These are phyloP conservation scores for Boletus reticulatus DNA, from an alignment of 768 basidiomycete genomes.

Conservation along the genomic window DNA sequence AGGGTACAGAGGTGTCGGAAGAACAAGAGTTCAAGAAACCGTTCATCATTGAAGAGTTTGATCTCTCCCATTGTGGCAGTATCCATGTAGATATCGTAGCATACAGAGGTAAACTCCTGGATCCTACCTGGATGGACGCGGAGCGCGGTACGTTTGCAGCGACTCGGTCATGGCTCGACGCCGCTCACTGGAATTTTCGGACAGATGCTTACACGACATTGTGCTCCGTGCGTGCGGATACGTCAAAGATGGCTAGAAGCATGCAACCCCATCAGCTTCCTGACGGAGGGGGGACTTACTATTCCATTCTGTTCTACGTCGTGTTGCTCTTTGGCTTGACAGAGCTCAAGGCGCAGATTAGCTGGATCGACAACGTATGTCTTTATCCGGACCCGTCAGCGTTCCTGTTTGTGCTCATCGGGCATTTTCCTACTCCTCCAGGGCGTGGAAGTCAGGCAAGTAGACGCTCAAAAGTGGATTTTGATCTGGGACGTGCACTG, in stretches of 20 bases:
- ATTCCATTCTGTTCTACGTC: conserved; percentile 26
- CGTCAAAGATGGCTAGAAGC: conserved; percentile 6
- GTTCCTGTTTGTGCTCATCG: neutral
- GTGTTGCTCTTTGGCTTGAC: conserved; percentile 52
- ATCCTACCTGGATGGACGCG: conserved; percentile 7
- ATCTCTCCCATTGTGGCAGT: conserved; percentile 10
- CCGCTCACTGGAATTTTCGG: neutral
- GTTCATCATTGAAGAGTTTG: conserved; percentile 14
- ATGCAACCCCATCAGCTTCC: conserved; percentile 13
- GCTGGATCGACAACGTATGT: conserved; percentile 42
- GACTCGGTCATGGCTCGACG: neutral
- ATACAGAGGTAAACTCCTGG: conserved; percentile 1
- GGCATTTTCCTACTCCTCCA: conserved; percentile 3
- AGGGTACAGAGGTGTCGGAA: conserved; percentile 14
- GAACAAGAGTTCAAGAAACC: conserved; percentile 15
- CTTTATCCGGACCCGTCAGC: neutral
- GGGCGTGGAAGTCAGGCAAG: conserved; percentile 38
- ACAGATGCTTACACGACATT: conserved; percentile 10
- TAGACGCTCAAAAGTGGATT: no score
- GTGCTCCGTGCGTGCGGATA: conserved; percentile 11
- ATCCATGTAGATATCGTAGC: conserved; percentile 17
- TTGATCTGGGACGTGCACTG: no score
- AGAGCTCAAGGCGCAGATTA: conserved; percentile 51
- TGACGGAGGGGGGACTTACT: conserved; percentile 9
- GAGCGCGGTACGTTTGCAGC: conserved; percentile 7